Conservation (phyloP, 202 grass and related monocot species). For the Digitaria exilis region DNA sequence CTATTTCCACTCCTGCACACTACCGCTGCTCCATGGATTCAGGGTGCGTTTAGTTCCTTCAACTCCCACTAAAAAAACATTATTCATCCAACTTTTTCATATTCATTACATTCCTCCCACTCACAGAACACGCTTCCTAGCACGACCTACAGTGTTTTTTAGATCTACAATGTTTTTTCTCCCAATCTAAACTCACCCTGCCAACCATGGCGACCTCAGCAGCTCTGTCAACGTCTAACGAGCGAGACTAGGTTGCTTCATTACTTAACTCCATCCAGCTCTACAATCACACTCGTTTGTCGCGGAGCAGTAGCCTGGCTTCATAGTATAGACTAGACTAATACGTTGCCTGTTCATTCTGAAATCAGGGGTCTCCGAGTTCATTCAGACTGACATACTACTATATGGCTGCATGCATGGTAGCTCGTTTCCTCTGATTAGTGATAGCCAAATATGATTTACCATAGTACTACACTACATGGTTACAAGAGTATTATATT, state of each 20-base stretch:
- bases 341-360: background rate
- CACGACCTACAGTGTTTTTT: no score
- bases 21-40: background rate
- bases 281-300: background rate
- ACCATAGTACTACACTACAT: background rate
- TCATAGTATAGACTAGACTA: background rate
- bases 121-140: no score
- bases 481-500: no score
- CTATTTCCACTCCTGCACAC: background rate
- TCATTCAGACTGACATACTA: no score
- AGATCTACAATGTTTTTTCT: no score
- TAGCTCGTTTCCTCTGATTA: background rate
- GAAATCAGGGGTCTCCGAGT: background rate
- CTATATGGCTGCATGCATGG: no score
- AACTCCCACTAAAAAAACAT: no score
- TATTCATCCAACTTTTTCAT: no score
- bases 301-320: background rate
- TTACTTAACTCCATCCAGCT: background rate
- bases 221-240: constrained; percentile 9
- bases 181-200: no score
- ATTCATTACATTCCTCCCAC: no score
- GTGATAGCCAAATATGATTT: background rate
- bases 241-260: background rate
- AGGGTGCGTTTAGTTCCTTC: no score
- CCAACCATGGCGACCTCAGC: background rate